Evolutionary conservation across 768 basidiomycete species (phyloP).

Genomic region (Tylopilus cervinicoccineus): DNA sequence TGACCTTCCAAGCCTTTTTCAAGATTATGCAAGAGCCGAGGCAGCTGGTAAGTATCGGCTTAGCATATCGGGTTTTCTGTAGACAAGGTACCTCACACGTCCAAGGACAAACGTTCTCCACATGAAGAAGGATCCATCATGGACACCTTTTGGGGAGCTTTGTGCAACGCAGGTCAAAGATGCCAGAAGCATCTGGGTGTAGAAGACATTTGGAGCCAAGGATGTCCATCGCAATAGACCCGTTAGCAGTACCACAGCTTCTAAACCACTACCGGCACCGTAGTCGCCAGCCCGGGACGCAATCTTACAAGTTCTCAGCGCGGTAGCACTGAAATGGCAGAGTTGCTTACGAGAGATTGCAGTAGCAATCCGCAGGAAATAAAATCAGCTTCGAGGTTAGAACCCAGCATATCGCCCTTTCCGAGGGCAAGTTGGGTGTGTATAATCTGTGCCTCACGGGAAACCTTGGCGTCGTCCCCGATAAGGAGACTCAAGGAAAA

Average conservation of each 20-base stretch:
- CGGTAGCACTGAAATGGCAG: background rate
- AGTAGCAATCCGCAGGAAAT: slow-evolving; percentile 59
- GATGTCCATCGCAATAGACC: slow-evolving; percentile 58
- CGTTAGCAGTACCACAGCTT: slow-evolving; percentile 52
- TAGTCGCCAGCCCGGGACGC: slow-evolving; percentile 53
- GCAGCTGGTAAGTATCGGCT: slow-evolving; percentile 45
- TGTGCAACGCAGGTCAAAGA: slow-evolving; percentile 62
- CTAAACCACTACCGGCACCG: slow-evolving; percentile 55
- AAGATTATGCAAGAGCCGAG: slow-evolving; percentile 52
- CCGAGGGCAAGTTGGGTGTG: slow-evolving; percentile 59
- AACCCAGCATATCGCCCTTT: slow-evolving; percentile 52
- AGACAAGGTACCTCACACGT: slow-evolving; percentile 45
- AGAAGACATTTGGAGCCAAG: slow-evolving; percentile 61
- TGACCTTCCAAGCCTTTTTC: slow-evolving; percentile 49
- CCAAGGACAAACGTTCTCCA: slow-evolving; percentile 75
- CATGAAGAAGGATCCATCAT: slow-evolving; percentile 36
- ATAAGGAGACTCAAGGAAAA: slow-evolving; percentile 57
- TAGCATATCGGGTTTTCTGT: background rate
- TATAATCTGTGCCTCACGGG: slow-evolving; percentile 70
- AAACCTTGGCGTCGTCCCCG: slow-evolving; percentile 65
- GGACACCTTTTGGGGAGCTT: slow-evolving; percentile 31
- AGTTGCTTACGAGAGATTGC: slow-evolving; percentile 51
- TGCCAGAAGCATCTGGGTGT: slow-evolving; percentile 62
- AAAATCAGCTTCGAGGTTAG: slow-evolving; percentile 62
- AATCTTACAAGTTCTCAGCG: slow-evolving; percentile 39